Evolutionary conservation across 2,329 filamentous ascomycete species (phyloP).

Genomic region (Scedosporium dehoogii): DNA sequence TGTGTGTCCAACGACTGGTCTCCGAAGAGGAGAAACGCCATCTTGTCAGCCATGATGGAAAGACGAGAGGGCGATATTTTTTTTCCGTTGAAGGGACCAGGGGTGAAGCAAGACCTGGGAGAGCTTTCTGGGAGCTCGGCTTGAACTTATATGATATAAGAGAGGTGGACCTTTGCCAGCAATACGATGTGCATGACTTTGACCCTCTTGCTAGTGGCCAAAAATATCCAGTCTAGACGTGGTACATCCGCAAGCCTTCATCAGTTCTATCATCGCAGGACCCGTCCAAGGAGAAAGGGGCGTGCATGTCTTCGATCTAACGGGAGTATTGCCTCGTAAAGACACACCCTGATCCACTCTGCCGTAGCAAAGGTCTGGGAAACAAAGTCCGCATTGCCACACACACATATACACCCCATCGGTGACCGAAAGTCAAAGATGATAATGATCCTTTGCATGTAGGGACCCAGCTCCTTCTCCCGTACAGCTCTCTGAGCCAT

Average conservation of each 20-base stretch:
- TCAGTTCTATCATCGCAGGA: neutral
- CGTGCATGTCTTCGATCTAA: neutral
- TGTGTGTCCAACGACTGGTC: conserved; percentile 63
- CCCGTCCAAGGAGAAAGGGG: neutral
- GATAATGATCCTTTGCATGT: neutral
- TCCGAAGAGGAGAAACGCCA: conserved; percentile 55
- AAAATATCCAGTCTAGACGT: conserved; percentile 1
- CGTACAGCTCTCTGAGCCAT: neutral
- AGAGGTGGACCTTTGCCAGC: neutral
- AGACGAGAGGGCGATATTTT: neutral
- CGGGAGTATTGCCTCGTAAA: neutral
- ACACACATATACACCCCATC: neutral
- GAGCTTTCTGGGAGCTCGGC: neutral
- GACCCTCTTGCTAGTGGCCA: conserved; percentile 1
- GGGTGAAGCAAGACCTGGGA: neutral
- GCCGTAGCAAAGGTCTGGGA: neutral
- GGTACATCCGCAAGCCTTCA: neutral
- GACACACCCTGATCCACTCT: neutral
- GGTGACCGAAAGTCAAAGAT: conserved; percentile 1
- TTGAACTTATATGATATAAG: conserved; percentile 6
- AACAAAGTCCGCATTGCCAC: neutral
- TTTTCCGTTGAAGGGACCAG: neutral
- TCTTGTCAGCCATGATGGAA: conserved; percentile 18
- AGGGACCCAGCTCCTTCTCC: neutral
- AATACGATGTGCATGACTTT: neutral